These are phyloP conservation scores for Backusella sp. DNA, from an alignment of 192 early-diverging fungal genomes.

Conservation along the genomic window DNA sequence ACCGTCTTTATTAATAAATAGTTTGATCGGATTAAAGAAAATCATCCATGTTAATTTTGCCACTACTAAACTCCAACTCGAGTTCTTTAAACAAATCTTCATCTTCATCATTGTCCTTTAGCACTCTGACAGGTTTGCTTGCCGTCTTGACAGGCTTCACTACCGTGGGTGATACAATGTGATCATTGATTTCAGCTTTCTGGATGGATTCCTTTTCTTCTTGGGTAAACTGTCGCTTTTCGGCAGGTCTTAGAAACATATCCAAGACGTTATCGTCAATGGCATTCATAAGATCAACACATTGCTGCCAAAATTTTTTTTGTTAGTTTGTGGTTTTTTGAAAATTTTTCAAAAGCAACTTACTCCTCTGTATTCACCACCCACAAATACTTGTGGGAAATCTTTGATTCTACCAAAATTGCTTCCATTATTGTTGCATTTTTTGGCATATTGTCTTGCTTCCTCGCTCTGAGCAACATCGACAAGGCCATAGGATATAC, in stretches of 20 bases:
- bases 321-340: background rate
- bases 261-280: slow-evolving; percentile 23
- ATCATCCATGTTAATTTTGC: slow-evolving; percentile 9
- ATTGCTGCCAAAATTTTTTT: slow-evolving; percentile 10
- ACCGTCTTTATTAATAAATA: background rate
- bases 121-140: slow-evolving; percentile 1
- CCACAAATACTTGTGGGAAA: slow-evolving; percentile 49
- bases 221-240: background rate
- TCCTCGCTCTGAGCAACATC: slow-evolving; percentile 41
- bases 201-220: slow-evolving; percentile 12
- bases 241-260: slow-evolving; percentile 16
- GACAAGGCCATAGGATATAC: slow-evolving; percentile 41
- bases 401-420: slow-evolving; percentile 28
- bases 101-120: slow-evolving; percentile 25
- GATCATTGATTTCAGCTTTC: background rate
- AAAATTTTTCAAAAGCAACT: background rate
- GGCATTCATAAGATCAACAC: slow-evolving; percentile 13
- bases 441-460: slow-evolving; percentile 41
- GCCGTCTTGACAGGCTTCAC: background rate
- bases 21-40: background rate
- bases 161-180: background rate
- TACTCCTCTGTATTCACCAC: slow-evolving; percentile 47
- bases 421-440: slow-evolving; percentile 34
- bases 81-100: slow-evolving; percentile 23
- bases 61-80: slow-evolving; percentile 17